Evolutionary conservation across 768 basidiomycete genomes (phyloP).

Genomic region (Lentinula aciculospora): DNA sequence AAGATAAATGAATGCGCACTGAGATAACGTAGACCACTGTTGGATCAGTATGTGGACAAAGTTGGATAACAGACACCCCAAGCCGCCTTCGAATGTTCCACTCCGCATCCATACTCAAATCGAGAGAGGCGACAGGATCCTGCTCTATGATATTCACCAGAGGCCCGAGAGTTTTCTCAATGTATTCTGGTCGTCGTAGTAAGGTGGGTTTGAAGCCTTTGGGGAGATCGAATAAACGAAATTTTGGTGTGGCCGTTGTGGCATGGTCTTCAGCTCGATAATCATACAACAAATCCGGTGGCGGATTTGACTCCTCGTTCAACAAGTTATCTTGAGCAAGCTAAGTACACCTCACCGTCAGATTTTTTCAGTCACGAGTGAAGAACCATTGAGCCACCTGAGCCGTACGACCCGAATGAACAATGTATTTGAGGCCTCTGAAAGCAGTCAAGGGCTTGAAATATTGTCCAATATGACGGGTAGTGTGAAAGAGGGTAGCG

Average conservation of each 20-base stretch:
- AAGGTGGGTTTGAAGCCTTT: background rate
- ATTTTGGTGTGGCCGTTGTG: background rate
- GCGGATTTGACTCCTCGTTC: background rate
- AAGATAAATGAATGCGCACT: background rate
- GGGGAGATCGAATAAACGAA: background rate
- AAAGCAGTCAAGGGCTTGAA: background rate
- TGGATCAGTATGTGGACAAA: constrained; percentile 11
- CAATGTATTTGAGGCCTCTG: background rate
- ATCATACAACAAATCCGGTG: background rate
- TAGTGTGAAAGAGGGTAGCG: background rate
- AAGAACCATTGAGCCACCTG: background rate
- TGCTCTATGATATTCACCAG: constrained; percentile 11
- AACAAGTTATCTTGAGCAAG: background rate
- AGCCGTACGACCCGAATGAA: background rate
- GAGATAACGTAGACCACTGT: constrained; percentile 5
- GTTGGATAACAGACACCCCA: constrained; percentile 13
- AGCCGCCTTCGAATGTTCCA: constrained; percentile 12
- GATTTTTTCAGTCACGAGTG: background rate
- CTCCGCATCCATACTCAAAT: constrained; percentile 11
- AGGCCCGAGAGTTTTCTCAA: constrained; percentile 16
- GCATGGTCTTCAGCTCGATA: too few relatives aligned
- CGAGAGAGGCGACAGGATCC: constrained; percentile 3
- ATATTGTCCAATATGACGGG: background rate
- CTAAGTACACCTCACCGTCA: background rate
- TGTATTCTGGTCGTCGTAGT: background rate